Conservation (phyloP, 306 rosid genomes). For the Castanea sativa region DNA sequence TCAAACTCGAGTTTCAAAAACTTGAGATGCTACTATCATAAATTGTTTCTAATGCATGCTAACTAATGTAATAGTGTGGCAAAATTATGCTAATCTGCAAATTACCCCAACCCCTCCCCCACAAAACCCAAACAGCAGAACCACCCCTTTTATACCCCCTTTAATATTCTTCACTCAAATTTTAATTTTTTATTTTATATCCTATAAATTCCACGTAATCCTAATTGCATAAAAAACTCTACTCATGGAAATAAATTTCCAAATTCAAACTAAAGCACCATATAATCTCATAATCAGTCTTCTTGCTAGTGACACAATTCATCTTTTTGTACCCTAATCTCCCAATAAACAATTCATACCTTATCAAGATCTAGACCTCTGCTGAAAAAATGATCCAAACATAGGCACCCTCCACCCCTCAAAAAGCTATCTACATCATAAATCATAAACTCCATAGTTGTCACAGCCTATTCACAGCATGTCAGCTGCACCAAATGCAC, state of each 20-base stretch:
- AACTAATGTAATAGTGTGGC: no score
- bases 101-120: no score
- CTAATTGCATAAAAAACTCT: background rate
- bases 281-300: slow-evolving; percentile 28
- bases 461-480: slow-evolving; percentile 69
- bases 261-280: background rate
- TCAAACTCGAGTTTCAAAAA: no score
- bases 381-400: slow-evolving; percentile 49
- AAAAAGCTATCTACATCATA: slow-evolving; percentile 77
- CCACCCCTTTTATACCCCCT: no score
- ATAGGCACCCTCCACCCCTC: slow-evolving; percentile 13
- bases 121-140: no score
- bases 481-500: slow-evolving; percentile 86
- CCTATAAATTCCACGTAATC: no score
- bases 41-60: no score
- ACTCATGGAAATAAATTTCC: background rate
- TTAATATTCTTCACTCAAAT: no score
- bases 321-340: slow-evolving; percentile 84
- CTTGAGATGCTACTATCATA: no score
- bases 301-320: slow-evolving; percentile 79
- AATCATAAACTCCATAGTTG: slow-evolving; percentile 74
- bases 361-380: slow-evolving; percentile 72
- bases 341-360: slow-evolving; percentile 67
- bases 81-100: no score
- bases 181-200: no score